Evolutionary conservation across 257 asterid genomes (phyloP), one percentile per base, ranked within the genome.

Genomic region (Scutellaria baicalensis): DNA sequence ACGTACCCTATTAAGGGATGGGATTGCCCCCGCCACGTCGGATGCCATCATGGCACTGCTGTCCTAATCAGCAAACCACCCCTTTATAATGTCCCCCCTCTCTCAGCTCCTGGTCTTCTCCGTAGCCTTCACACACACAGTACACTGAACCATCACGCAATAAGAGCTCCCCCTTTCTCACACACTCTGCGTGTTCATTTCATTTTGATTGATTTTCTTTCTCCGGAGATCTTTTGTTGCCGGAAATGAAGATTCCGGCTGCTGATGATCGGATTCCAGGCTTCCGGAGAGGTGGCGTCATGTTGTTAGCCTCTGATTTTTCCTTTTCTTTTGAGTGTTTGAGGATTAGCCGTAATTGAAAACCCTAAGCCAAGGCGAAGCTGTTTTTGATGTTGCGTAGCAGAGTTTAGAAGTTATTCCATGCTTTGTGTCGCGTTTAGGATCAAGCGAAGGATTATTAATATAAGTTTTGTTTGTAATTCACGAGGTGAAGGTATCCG

Each of bases 341-440:
- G 62, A 72, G 66, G 67, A 43, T 52, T 55, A 58, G 61, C 50
- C 66, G 76, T 74, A 73, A 77, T 68, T 50, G 71, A 77, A 75
- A 79, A 48, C 82, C 83, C 81, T 75, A 82, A 82, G 80, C 86
- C 61, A 71, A 85, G 57, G 79, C 75, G 12, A 71, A 42, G 31
- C 36, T 38, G 48, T 18, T 59, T 63, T 73, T 44, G 50, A 60
- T 55, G 66, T 75, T 45, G 16, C 68, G 59, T 81, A 50, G 80
- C 84, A 48, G 75, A 58, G 60, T 75, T 77, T 69, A 49, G 81
- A 83, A 84, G 96, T 75, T 82, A 83, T 83, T 75, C 80, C 88
- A 76, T 68, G 83, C 88, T 80, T 85, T 80, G 81, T 73, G 66
- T 67, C 55, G 66, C 73, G 54, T 75, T 59, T 68, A 51, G 66